A percentile compares a stretch with the other conserved stretches of the same genome.
These are phyloP conservation scores for Plantago lanceolata DNA, from an alignment of 305 asterid species.

Conservation along the genomic window DNA sequence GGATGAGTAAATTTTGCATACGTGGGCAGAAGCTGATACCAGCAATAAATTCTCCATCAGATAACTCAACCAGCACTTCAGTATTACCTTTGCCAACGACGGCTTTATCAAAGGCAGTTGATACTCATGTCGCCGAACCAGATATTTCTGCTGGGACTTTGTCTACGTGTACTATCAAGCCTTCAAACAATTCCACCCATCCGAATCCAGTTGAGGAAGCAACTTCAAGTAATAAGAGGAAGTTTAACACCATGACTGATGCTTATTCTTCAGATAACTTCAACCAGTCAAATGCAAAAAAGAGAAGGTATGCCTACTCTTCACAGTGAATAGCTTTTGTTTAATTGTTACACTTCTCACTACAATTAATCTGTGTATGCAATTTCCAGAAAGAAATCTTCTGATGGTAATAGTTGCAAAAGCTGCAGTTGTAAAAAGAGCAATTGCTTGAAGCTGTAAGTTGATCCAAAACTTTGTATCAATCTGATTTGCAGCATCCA, in stretches of 20 bases:
- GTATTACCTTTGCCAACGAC: constrained; percentile 32
- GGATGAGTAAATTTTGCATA: constrained; percentile 42
- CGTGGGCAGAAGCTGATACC: constrained; percentile 38
- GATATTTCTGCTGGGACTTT: constrained; percentile 32
- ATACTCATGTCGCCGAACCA: constrained; percentile 25
- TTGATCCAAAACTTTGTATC: constrained; percentile 14
- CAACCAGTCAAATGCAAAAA: constrained; percentile 40
- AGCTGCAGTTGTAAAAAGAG: constrained; percentile 82
- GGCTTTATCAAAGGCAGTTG: constrained; percentile 35
- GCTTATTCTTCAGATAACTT: constrained; percentile 27
- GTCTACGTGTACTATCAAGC: constrained; percentile 26
- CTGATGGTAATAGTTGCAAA: constrained; percentile 50
- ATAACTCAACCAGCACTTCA: constrained; percentile 30
- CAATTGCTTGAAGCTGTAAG: constrained; percentile 84
- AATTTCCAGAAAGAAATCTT: constrained; percentile 45
- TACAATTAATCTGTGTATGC: constrained; percentile 25
- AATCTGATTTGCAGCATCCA: constrained; percentile 19
- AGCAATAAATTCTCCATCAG: constrained; percentile 26
- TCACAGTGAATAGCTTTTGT: constrained; percentile 12
- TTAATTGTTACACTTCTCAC: constrained; percentile 14
- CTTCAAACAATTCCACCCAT: constrained; percentile 30
- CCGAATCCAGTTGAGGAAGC: constrained; percentile 37
- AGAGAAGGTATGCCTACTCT: constrained; percentile 52
- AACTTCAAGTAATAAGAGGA: constrained; percentile 30
- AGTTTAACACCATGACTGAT: constrained; percentile 28